Percentiles rank a stretch among this genome's conserved stretches.
These are phyloP conservation scores for Penicillium parvum DNA, from an alignment of 495 filamentous ascomycete genomes.

Conservation along the genomic window DNA sequence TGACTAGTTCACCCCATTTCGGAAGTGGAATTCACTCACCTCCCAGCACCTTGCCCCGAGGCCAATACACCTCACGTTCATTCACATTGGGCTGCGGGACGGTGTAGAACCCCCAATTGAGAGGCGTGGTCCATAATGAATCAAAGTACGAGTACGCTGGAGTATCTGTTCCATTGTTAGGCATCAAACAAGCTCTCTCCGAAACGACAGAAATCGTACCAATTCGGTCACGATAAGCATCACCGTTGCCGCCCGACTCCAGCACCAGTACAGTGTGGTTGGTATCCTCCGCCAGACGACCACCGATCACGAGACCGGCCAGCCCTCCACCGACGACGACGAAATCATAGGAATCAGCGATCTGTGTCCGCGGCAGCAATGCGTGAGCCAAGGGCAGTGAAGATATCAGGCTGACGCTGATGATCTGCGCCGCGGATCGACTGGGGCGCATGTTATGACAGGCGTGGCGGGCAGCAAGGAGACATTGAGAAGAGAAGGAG, in stretches of 20 bases:
- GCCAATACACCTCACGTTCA: conserved; percentile 29
- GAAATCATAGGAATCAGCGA: conserved; percentile 40
- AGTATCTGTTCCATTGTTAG: conserved; percentile 19
- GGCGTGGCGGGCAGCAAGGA: too few species aligned
- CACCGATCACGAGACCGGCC: conserved; percentile 31
- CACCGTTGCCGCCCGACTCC: conserved; percentile 37
- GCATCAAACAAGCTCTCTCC: not conserved
- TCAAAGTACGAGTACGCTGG: conserved; percentile 33
- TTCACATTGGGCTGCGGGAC: conserved; percentile 31
- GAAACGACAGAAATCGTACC: conserved; percentile 11
- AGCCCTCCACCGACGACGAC: conserved; percentile 44
- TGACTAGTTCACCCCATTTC: not conserved
- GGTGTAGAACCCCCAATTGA: conserved; percentile 36
- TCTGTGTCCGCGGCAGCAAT: conserved; percentile 26
- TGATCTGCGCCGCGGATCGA: not conserved
- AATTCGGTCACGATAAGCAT: conserved; percentile 32
- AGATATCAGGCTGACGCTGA: not conserved
- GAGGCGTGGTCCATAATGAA: conserved; percentile 31
- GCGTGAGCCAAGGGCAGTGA: conserved; percentile 11
- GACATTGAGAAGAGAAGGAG: too few species aligned
- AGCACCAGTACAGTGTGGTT: conserved; percentile 40
- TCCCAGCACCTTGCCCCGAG: conserved; percentile 37
- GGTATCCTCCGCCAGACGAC: conserved; percentile 20
- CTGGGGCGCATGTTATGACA: conserved; percentile 3
- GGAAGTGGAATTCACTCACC: conserved; percentile 17